Evolutionary conservation across 176 grass and related monocot species (phyloP), one percentile per base, ranked within the genome.

Genomic region (Otatea glauca): DNA sequence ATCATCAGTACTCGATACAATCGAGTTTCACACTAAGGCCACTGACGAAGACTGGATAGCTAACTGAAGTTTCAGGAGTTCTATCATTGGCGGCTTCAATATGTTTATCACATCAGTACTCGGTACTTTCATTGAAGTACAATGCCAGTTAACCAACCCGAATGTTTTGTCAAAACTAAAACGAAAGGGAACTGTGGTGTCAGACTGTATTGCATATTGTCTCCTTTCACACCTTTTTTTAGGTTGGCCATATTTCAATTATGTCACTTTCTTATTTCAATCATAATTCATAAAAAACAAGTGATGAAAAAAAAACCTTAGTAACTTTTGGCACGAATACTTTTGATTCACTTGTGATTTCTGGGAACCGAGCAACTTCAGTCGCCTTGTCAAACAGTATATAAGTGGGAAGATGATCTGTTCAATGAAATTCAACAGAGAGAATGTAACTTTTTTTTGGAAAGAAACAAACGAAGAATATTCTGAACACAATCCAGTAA

Each of bases 331-430:
- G 86, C 59, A 84, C 65, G 53, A 85, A 94, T 87, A 91, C 79
- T 88, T 93, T 92, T 85, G 91, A 80, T 88, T 88, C 87, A 83
- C 83, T 89, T 65, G 69, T 87, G 64, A 92, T 90, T 88, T 92
- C 91, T 32, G 96, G 96, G 75, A 94, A 86, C 79, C 93, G 90
- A 80, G 75, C 63, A 96, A 92, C 78, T 96, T 99, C 91, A 20
- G 75, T 88, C 20, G 32, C 72, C 73, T 96, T 94, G 59, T 99
- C 93, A 89, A 99, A 99, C 81, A 99, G 90, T 88, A 99, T 94
- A 82, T 96, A 99, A 63, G 86, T 89, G 29, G 96, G 96, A 87
- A 99, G 90, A 80, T 94, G 91, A 86, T 89, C 89, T 99, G 93
- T 86, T 68, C 44, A 89, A 82, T 67, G 77, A 86, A 88, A 85